Percentiles rank a stretch among this genome's conserved stretches.
Conservation (phyloP, 176 grass and related monocot species). For the Oryza glaberrima region DNA sequence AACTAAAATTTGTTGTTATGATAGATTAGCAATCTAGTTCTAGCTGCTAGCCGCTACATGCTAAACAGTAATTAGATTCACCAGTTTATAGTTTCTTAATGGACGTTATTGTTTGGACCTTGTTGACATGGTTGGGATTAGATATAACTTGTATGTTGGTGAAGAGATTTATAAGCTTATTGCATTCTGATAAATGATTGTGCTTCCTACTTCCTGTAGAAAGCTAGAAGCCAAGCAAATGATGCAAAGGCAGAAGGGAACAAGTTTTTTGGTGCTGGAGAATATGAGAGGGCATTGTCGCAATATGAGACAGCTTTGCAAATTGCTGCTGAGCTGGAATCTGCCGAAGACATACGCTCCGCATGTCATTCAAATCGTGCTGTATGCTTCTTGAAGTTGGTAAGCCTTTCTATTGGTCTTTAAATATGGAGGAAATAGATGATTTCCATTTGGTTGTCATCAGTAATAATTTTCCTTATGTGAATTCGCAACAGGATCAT, state of each 20-base stretch:
- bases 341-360: constrained; percentile 67
- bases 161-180: background rate
- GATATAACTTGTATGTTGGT: constrained; percentile 8
- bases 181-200: constrained; percentile 23
- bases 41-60: background rate
- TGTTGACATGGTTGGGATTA: background rate
- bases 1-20: background rate
- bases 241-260: constrained; percentile 92
- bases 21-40: background rate
- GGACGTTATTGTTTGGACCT: background rate
- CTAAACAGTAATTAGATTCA: background rate
- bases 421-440: background rate
- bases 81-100: background rate
- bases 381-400: constrained; percentile 91
- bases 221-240: constrained; percentile 76
- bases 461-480: constrained; percentile 24
- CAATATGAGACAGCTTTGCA: constrained; percentile 72
- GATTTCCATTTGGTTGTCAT: background rate
- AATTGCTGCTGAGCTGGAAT: constrained; percentile 80
- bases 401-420: constrained; percentile 28
- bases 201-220: constrained; percentile 48
- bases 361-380: constrained; percentile 85
- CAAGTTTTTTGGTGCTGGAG: constrained; percentile 63
- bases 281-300: constrained; percentile 70
- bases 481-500: background rate